Percentiles rank a stretch among this genome's conserved stretches.
phyloP scores from a whole-genome alignment of 2,329 filamentous ascomycete species.

The Colletotrichum tropicicola region DNA sequence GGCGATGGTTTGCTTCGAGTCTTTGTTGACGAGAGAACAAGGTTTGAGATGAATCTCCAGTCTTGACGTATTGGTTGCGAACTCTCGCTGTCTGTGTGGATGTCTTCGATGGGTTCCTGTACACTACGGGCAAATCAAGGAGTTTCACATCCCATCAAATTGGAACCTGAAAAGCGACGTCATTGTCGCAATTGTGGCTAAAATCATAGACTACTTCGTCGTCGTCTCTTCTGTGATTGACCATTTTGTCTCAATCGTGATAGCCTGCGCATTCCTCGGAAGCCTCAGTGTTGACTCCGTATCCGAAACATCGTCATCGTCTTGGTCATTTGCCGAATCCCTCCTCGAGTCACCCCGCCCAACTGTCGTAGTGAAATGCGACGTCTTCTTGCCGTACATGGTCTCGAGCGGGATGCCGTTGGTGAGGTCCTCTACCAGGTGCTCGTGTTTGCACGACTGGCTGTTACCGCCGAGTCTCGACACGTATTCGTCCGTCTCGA shows the following conservation, averaged over 20 bases:
- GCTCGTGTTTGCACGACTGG: constrained; percentile 13
- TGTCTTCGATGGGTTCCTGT: no score
- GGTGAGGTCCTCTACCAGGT: constrained; percentile 18
- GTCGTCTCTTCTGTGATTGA: constrained; percentile 15
- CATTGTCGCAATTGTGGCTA: background rate
- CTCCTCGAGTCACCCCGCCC: background rate
- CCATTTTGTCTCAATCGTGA: constrained; percentile 20
- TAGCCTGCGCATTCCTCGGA: constrained; percentile 10
- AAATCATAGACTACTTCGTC: background rate
- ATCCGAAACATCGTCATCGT: constrained; percentile 1
- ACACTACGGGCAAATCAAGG: no score
- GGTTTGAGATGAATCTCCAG: no score
- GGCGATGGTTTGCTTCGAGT: no score
- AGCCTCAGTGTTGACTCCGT: constrained; percentile 6
- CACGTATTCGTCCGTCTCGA: constrained; percentile 18
- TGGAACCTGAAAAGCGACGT: background rate
- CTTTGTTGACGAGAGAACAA: no score
- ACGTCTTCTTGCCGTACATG: constrained; percentile 10
- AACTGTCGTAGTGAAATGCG: constrained; percentile 10
- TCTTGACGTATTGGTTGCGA: no score
- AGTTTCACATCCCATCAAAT: no score
- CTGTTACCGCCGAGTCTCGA: constrained; percentile 3
- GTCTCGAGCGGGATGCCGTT: constrained; percentile 17
- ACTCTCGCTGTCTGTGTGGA: no score
- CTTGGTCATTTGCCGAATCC: background rate